Percentiles rank a stretch among this genome's conserved stretches.
Evolutionary conservation across 768 basidiomycete genomes (phyloP).

Genomic region (Mycena rosella): DNA sequence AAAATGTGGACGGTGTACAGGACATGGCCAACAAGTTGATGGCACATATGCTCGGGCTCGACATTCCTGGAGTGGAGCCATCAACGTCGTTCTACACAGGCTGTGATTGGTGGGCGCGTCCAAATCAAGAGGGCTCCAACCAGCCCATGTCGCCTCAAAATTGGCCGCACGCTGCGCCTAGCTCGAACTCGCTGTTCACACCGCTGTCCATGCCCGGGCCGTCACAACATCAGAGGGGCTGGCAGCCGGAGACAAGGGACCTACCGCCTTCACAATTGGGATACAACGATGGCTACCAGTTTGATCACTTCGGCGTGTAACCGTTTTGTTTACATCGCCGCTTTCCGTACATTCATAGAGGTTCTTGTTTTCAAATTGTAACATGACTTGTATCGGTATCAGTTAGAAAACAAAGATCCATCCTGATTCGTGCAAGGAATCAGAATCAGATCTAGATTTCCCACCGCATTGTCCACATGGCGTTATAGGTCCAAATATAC

Average conservation of each 20-base stretch:
- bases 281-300: constrained; percentile 32
- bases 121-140: constrained; percentile 45
- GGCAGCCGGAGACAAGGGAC: constrained; percentile 23
- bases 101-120: constrained; percentile 77
- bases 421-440: constrained; percentile 18
- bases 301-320: constrained; percentile 33
- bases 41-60: constrained; percentile 79
- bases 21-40: constrained; percentile 74
- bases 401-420: constrained; percentile 26
- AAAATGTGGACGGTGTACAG: constrained; percentile 63
- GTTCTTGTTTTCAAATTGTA: constrained; percentile 11
- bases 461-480: neutral
- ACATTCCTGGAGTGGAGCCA: constrained; percentile 73
- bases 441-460: neutral
- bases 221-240: constrained; percentile 13
- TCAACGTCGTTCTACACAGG: constrained; percentile 69
- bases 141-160: constrained; percentile 35
- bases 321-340: neutral
- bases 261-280: neutral
- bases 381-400: constrained; percentile 23
- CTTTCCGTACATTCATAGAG: constrained; percentile 27
- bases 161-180: constrained; percentile 24
- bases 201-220: constrained; percentile 26
- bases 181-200: constrained; percentile 14
- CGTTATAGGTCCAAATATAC: too few species aligned